Percentiles rank a stretch among this genome's conserved stretches.
Conservation (phyloP, 768 basidiomycete genomes). For the Pisolithus orientalis region DNA sequence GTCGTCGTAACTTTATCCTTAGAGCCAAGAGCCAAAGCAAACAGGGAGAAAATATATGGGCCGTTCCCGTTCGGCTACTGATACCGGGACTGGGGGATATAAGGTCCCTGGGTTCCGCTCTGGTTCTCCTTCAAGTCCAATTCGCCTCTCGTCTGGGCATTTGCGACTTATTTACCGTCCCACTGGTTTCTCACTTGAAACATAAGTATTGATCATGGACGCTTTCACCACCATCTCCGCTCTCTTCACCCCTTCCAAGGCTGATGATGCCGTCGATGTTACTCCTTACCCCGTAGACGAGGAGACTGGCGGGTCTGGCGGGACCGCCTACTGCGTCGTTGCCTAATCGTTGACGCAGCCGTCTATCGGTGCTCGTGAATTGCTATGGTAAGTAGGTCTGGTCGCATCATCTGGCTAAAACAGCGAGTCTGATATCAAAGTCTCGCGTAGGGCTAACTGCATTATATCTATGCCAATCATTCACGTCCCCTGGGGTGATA, state of each 20-base stretch:
- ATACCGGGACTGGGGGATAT: too few species aligned
- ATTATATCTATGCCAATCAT: too few species aligned
- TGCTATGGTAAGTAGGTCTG: too few species aligned
- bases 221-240: background rate
- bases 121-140: background rate
- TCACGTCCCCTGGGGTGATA: too few species aligned
- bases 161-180: background rate
- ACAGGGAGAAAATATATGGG: too few species aligned
- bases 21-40: too few species aligned
- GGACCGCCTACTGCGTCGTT: background rate
- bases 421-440: too few species aligned
- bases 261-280: background rate
- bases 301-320: background rate
- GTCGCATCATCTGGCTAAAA: too few species aligned
- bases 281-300: background rate
- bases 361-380: background rate
- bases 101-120: too few species aligned
- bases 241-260: background rate
- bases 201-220: background rate
- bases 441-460: too few species aligned
- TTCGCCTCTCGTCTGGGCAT: background rate
- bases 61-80: too few species aligned
- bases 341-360: background rate
- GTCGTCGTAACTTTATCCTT: too few species aligned
- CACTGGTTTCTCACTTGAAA: background rate